Conservation (phyloP, 2,329 filamentous ascomycete species). For the Celoporthe dispersa region DNA sequence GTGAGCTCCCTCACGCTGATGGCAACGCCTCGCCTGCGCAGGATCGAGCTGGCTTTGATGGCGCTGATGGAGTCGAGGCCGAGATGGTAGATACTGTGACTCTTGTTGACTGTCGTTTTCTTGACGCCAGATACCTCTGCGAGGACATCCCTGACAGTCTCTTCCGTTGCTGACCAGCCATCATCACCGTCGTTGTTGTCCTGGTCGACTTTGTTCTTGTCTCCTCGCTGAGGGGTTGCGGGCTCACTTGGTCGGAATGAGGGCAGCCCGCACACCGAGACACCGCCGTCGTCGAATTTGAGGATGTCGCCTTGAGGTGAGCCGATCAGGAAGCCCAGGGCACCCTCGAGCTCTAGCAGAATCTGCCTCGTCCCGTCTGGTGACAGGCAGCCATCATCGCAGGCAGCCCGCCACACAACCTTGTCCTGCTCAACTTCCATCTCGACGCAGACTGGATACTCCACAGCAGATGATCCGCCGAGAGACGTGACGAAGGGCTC, state of each 20-base stretch:
- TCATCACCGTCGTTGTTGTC: conserved; percentile 11
- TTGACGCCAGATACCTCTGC: conserved; percentile 65
- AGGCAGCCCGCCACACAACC: conserved; percentile 74
- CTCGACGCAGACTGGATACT: conserved; percentile 83
- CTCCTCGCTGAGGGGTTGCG: conserved; percentile 2
- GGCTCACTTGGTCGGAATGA: conserved; percentile 40
- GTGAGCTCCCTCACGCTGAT: conserved; percentile 75
- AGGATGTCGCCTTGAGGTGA: conserved; percentile 56
- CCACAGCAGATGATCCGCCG: conserved; percentile 68
- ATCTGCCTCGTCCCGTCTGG: conserved; percentile 52
- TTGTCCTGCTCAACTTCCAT: conserved; percentile 64
- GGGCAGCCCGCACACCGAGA: conserved; percentile 70
- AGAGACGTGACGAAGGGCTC: conserved; percentile 64
- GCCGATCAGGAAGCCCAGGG: conserved; percentile 61
- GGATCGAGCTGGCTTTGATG: conserved; percentile 77
- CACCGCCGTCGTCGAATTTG: conserved; percentile 51
- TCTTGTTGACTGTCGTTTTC: conserved; percentile 58
- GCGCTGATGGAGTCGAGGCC: conserved; percentile 91
- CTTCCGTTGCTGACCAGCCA: conserved; percentile 43
- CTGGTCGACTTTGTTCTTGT: conserved; percentile 19
- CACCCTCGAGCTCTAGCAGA: conserved; percentile 61
- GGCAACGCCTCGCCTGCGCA: conserved; percentile 66
- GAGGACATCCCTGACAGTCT: conserved; percentile 52
- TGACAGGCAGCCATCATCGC: conserved; percentile 61
- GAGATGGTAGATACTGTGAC: conserved; percentile 76